Base-by-base conservation (phyloP, 352 stramenopile genomes). In the Globisporangium yorkense region DNA sequence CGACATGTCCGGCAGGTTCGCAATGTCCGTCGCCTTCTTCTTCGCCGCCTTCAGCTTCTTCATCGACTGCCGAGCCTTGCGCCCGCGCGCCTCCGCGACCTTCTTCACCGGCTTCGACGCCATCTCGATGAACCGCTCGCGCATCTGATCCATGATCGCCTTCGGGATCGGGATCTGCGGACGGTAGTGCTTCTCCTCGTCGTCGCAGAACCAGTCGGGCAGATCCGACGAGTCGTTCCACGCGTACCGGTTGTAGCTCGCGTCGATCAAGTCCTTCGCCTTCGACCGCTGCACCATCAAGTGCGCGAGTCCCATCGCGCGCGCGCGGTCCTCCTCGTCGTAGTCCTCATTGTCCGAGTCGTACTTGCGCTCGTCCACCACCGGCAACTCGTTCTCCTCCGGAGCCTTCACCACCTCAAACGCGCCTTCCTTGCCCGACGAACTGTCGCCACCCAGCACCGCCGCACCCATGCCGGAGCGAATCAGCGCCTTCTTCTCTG, bases 221-320 rank as follows among this genome's bases (percentile, higher is more conserved):
- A 99, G 60, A 41, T 96, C 92, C 9, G 80, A 51, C 1, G 94
- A 85, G 75, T 99, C 97, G 69, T 99, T 99, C 96, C 97, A 99
- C 5, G 96, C 92, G 69, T 97, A 99, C 0, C 98, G 93, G 73
- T 99, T 99, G 88, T 99, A 99, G 29, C 90, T 98, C 2, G 97
- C 88, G 68, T 99, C 98, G 5, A 99, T 92, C 54, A 99, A 66
- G 27, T 98, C 95, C 69, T 99, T 99, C 8, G 96, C 94, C 59
- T 98, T 98, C 0, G 84, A 96, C 58, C 96, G 91, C 39, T 97
- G 87, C 9, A 99, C 81, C 92, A 99, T 99, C 96, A 99, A 98
- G 12, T 94, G 98, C 13, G 95, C 98, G 9, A 99, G 65, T 3
- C 97, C 97, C n/a, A 99, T 74, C 4, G 92, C 97, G 56, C 96